Base-by-base conservation (phyloP, 2,329 filamentous ascomycete genomes). In the Shiraia sp. region DNA sequence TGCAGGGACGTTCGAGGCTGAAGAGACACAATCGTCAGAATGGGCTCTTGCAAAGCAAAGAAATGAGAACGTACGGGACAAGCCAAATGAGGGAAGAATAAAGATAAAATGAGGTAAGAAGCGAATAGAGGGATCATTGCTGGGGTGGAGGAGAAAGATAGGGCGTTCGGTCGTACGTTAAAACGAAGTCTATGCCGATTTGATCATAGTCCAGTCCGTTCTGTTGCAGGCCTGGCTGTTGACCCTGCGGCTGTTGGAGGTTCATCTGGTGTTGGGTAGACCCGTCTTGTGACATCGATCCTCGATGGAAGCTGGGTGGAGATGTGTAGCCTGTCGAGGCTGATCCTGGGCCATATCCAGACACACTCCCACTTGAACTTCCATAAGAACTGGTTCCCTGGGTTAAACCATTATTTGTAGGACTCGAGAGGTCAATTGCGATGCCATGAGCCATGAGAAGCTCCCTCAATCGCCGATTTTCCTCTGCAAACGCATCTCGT, bases 1-100 rank as follows among this genome's bases (percentile, higher is more conserved):
- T 95, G 77, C 93, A 97, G 37, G 91, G 89, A 66, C 86, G 87
- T 76, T 96, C 91, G 70, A 95, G 87, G 88, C 86, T 79, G 68
- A 42, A 42, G n/a, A 45, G 42, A 49, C 48, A 44, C 42, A 40
- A 33, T 51, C 56, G 63, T 67, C 58, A 68, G 60, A 64, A 59
- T 48, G 51, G 55, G 55, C 46, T 48, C 48, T 42, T 24, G 27
- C 12, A 53, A 42, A 30, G 25, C 51, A 46, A 56, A 50, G 49
- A 59, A 53, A 56, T 29, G 36, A 45, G 32, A 36, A 60, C 61
- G 54, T 63, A 65, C 56, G 51, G 19, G 42, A 30, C 45, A 41
- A 36, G 22, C 33, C 32, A 47, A 44, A 51, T 44, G 39, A 51
- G 50, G 34, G 36, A 46, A 50, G 40, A 50, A 40, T n/a, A n/a